A percentile compares a stretch with the other conserved stretches of the same genome.
These are phyloP conservation scores for Chalciporus pseudorubinellus DNA, from an alignment of 768 basidiomycete genomes.

Conservation along the genomic window DNA sequence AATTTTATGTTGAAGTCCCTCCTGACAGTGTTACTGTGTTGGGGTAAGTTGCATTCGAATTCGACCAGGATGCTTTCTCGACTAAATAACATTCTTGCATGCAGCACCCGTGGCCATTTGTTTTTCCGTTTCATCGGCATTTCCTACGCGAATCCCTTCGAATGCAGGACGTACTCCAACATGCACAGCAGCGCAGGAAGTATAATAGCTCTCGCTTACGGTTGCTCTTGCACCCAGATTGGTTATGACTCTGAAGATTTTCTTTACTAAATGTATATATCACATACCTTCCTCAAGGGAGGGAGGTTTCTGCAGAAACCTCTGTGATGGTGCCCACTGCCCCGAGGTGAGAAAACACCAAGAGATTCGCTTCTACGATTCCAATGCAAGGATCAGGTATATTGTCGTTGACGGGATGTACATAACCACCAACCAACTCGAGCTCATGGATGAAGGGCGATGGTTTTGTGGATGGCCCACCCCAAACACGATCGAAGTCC, in stretches of 20 bases:
- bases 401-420: constrained; percentile 49
- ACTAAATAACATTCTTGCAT: too few relatives aligned
- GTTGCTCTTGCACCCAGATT: constrained; percentile 33
- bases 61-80: too few relatives aligned
- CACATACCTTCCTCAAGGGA: constrained; percentile 37
- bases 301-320: too few relatives aligned
- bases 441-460: constrained; percentile 50
- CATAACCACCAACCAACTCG: constrained; percentile 38
- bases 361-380: too few relatives aligned
- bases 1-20: constrained; percentile 5
- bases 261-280: constrained; percentile 49
- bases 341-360: too few relatives aligned
- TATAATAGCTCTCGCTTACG: constrained; percentile 32
- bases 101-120: constrained; percentile 45
- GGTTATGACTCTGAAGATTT: constrained; percentile 41
- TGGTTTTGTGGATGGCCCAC: constrained; percentile 39
- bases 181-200: constrained; percentile 28
- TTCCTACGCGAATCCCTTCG: constrained; percentile 42
- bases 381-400: too few relatives aligned
- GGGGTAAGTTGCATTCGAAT: constrained; percentile 1
- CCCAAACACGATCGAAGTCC: constrained; percentile 1
- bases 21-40: constrained; percentile 5
- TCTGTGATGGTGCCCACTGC: too few relatives aligned
- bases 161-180: constrained; percentile 44
- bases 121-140: constrained; percentile 54